Conservation (phyloP, 495 filamentous ascomycete genomes). For the Hypoxylon cercidicola region DNA sequence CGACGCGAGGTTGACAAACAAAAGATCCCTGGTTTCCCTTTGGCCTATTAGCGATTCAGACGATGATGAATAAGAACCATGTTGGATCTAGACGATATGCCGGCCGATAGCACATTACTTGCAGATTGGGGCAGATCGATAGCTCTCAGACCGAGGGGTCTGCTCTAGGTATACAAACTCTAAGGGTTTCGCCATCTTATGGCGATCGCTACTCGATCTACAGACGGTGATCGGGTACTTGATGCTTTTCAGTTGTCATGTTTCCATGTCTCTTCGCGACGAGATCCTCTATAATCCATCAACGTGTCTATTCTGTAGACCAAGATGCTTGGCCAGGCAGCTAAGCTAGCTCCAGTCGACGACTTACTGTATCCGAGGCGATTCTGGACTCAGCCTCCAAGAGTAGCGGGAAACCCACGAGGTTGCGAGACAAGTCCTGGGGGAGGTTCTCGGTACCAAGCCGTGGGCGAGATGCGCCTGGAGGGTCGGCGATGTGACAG, state of each 20-base stretch:
- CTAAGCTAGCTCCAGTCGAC: neutral
- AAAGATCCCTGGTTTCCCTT: constrained; percentile 9
- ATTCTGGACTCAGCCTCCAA: constrained; percentile 27
- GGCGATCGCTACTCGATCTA: constrained; percentile 5
- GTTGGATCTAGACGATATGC: constrained; percentile 18
- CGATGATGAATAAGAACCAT: constrained; percentile 4
- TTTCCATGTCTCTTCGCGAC: too few relatives aligned
- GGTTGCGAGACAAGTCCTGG: constrained; percentile 29
- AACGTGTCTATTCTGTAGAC: too few relatives aligned
- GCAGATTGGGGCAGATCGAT: constrained; percentile 11
- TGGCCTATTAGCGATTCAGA: constrained; percentile 10
- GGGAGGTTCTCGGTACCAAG: constrained; percentile 25
- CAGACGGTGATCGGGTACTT: neutral
- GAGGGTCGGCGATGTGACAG: neutral
- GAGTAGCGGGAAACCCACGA: constrained; percentile 13
- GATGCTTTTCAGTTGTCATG: neutral
- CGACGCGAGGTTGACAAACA: constrained; percentile 3
- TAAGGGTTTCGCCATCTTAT: constrained; percentile 4
- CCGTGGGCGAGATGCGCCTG: neutral
- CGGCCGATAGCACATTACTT: constrained; percentile 31
- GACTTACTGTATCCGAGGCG: constrained; percentile 9
- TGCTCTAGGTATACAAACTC: too few relatives aligned
- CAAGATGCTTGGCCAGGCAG: too few relatives aligned
- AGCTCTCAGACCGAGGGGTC: too few relatives aligned
- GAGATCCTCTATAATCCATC: too few relatives aligned